Evolutionary conservation across 768 basidiomycete genomes (phyloP).

Genomic region (Phlegmacium glaucopus): DNA sequence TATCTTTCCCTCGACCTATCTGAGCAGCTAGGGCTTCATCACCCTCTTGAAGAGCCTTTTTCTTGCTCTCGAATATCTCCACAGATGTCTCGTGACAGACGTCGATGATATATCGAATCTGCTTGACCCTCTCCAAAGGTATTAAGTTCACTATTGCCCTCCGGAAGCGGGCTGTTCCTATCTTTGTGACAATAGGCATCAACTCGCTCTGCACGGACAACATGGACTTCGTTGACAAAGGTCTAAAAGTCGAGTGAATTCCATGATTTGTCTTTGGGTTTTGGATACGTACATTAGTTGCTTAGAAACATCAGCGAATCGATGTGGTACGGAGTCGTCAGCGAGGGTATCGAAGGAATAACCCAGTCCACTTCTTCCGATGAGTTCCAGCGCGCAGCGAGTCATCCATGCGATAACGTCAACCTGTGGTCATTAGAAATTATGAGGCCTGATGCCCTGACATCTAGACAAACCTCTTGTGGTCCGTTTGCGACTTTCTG

Average conservation of each 20-base stretch:
- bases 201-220: neutral
- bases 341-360: conserved; percentile 39
- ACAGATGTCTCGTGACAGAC: conserved; percentile 33
- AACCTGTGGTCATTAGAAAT: conserved; percentile 18
- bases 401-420: conserved; percentile 37
- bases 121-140: conserved; percentile 27
- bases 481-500: conserved; percentile 25
- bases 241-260: neutral
- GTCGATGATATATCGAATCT: conserved; percentile 28
- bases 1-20: conserved; percentile 40
- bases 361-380: conserved; percentile 49
- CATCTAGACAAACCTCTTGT: conserved; percentile 20
- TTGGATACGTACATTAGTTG: conserved; percentile 26
- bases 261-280: too few species aligned
- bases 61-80: conserved; percentile 34
- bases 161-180: conserved; percentile 27
- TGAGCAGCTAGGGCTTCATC: conserved; percentile 30
- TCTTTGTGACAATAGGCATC: conserved; percentile 3
- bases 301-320: conserved; percentile 29
- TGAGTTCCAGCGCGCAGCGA: conserved; percentile 44
- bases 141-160: conserved; percentile 29
- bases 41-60: conserved; percentile 28
- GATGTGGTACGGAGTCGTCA: conserved; percentile 25
- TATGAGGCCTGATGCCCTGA: neutral
- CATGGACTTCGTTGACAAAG: neutral